Base-by-base conservation (phyloP, 768 basidiomycete genomes). In the Boletellus ananiceps region DNA sequence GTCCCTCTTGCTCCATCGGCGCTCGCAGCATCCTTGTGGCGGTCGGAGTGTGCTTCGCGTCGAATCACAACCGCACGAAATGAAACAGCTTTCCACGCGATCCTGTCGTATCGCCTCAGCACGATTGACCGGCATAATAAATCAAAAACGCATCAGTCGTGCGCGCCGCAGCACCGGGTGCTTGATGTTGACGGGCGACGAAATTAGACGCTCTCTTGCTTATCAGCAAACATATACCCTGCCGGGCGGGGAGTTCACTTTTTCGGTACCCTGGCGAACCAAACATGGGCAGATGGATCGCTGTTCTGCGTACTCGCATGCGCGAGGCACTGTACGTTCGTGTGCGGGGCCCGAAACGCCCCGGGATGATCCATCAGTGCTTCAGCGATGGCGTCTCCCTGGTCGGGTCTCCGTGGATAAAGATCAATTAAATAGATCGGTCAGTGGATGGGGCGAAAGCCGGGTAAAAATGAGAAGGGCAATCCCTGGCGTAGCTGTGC, bases 51-150 rank as follows among this genome's bases (percentile, higher is more conserved):
- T 37, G 42, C 41, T 49, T 45, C 13, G 32, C 23, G 40, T 13
- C 19, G 18, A 41, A 49, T 40, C 23, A 8, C 12, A 42, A 47
- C 36, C 50, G 33, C 44, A 48, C 44, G 54, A 64, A 51, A 59
- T 59, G 57, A 62, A 45, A 16, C 6, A 45, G 18, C 32, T 29
- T 43, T 54, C 43, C 61, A 61, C 47, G 61, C 51, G 56, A 54
- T 41, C 32, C 16, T 23, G 46, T 35, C 42, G 43, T 57, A 57
- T 49, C 44, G 42, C 41, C 13, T 40, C 27, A 49, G 18, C 35
- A 40, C 40, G 40, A 31, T 32, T 18, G 23, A 7, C 23, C 23
- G 4, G 4, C 4, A 25, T 25, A 25, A 25, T 25, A 25, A 25
- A 25, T 25, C 23, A 25, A 25, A 25, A 25, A 4, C 6, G 23